Percentiles rank a stretch among this genome's conserved stretches.
phyloP scores from a whole-genome alignment of 768 basidiomycete genomes.

The Hericium erinaceus region DNA sequence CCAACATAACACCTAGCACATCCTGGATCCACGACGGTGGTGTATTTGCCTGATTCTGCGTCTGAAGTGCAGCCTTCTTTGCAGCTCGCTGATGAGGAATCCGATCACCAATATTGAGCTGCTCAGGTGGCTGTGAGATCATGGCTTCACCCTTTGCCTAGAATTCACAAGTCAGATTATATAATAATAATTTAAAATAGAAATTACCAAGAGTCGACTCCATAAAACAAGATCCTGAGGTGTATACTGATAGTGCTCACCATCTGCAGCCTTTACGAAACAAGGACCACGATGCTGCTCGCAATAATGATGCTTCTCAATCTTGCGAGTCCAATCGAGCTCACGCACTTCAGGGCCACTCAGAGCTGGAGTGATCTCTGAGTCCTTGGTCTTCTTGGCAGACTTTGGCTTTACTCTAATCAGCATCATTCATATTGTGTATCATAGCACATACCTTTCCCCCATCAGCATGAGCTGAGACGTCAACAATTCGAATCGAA shows the following conservation, averaged over 20 bases:
- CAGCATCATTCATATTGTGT: not conserved
- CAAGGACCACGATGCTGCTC: not conserved
- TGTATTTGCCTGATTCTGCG: not conserved
- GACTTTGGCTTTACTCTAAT: not conserved
- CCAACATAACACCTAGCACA: not conserved
- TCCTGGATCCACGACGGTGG: not conserved
- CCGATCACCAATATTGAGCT: not conserved
- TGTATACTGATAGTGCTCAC: not conserved
- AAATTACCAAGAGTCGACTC: not conserved
- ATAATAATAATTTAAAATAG: too few relatives aligned
- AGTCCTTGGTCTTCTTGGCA: not conserved
- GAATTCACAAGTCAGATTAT: not conserved
- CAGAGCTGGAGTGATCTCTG: not conserved
- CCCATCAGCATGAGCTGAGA: not conserved
- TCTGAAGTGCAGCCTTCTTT: not conserved
- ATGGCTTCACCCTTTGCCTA: not conserved
- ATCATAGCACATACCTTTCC: not conserved
- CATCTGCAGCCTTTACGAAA: not conserved
- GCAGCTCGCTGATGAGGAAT: not conserved
- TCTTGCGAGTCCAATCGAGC: not conserved
- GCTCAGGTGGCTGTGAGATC: not conserved
- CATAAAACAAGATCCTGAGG: not conserved
- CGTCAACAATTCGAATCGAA: not conserved
- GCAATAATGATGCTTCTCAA: not conserved
- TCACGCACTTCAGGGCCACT: not conserved